phyloP scores from a whole-genome alignment of 495 filamentous ascomycete genomes.

The Lindgomyces ingoldianus region DNA sequence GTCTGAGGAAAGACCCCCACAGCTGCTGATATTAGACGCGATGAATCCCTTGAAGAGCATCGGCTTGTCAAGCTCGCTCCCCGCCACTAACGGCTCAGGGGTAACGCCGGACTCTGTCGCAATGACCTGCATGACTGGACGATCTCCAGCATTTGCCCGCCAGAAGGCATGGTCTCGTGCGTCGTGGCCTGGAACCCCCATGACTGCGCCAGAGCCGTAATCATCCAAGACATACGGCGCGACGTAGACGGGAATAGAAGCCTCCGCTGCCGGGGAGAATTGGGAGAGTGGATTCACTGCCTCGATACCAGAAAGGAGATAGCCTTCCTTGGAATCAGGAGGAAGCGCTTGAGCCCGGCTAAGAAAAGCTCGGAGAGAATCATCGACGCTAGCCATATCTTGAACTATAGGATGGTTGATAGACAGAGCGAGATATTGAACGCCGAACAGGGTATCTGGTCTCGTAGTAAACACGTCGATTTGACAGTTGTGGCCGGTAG shows the following conservation, averaged over 20 bases:
- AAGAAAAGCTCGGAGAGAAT: constrained; percentile 66
- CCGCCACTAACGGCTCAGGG: neutral
- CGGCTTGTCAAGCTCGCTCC: constrained; percentile 45
- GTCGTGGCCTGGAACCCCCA: constrained; percentile 90
- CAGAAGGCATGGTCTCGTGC: constrained; percentile 75
- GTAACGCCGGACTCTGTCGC: neutral
- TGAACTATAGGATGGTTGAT: constrained; percentile 70
- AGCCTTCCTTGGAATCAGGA: constrained; percentile 73
- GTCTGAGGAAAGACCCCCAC: constrained; percentile 58
- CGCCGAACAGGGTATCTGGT: constrained; percentile 79
- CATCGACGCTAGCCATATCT: constrained; percentile 58
- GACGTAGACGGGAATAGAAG: constrained; percentile 71
- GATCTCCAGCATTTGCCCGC: constrained; percentile 59
- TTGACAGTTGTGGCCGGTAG: constrained; percentile 18
- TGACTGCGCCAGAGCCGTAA: constrained; percentile 86
- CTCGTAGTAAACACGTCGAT: constrained; percentile 83
- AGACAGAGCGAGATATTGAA: constrained; percentile 81
- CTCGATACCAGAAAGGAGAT: constrained; percentile 59
- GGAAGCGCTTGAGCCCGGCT: constrained; percentile 61
- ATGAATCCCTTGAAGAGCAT: constrained; percentile 53
- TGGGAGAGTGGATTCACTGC: constrained; percentile 64
- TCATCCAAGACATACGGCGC: constrained; percentile 85
- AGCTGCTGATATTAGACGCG: constrained; percentile 49
- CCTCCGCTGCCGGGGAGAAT: constrained; percentile 53
- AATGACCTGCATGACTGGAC: constrained; percentile 18